Percentiles rank a stretch among this genome's conserved stretches.
phyloP scores from a whole-genome alignment of 2,329 filamentous ascomycete species.

The Trichophyton rubrum region DNA sequence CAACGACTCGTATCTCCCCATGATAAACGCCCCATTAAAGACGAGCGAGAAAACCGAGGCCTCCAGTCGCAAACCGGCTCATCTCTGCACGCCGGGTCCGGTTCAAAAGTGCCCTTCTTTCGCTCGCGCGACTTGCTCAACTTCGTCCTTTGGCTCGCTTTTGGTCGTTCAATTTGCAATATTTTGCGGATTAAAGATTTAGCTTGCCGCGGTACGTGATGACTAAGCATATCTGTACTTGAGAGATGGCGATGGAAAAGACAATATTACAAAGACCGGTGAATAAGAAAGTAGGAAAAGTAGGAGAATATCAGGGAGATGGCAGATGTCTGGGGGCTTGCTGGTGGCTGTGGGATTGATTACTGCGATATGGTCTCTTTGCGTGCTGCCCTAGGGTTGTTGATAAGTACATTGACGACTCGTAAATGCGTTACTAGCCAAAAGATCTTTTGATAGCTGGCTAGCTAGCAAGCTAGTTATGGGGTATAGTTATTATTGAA shows the following conservation, averaged over 20 bases:
- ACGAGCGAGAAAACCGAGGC: not conserved
- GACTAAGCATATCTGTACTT: not conserved
- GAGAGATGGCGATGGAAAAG: not conserved
- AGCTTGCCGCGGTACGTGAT: not conserved
- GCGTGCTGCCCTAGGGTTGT: no score
- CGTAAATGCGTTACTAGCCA: no score
- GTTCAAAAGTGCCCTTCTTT: not conserved
- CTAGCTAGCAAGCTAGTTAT: no score
- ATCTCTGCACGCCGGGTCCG: not conserved
- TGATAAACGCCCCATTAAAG: not conserved
- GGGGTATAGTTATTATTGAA: no score
- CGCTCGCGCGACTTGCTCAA: not conserved
- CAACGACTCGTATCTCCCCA: constrained; percentile 36
- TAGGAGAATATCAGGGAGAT: not conserved
- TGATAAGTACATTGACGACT: no score
- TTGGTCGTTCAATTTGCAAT: not conserved
- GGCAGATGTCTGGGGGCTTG: no score
- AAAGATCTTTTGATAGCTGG: no score
- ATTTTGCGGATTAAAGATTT: constrained; percentile 1
- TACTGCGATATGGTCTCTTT: no score
- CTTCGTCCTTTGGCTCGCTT: not conserved
- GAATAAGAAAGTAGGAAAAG: not conserved
- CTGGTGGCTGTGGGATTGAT: no score
- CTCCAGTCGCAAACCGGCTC: not conserved
- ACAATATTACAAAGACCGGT: not conserved